phyloP scores from a whole-genome alignment of 805 yeast species.

The Metschnikowia continentalis region DNA sequence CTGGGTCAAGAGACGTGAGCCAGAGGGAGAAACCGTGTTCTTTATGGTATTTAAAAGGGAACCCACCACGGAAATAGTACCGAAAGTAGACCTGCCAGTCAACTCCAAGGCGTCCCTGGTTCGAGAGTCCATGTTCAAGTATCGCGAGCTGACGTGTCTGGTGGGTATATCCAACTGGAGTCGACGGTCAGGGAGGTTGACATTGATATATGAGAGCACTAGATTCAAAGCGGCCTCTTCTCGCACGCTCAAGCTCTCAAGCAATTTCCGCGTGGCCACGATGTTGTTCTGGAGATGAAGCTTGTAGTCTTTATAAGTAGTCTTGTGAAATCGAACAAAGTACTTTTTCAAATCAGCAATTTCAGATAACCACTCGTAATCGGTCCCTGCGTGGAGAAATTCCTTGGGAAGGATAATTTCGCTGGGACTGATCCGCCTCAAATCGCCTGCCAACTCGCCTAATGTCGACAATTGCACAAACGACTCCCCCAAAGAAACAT shows the following conservation, averaged over 20 bases:
- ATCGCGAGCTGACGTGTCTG: constrained; percentile 46
- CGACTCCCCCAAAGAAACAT: constrained; percentile 77
- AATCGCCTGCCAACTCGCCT: constrained; percentile 60
- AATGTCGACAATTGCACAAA: constrained; percentile 61
- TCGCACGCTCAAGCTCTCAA: constrained; percentile 39
- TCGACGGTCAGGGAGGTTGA: constrained; percentile 66
- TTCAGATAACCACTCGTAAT: constrained; percentile 54
- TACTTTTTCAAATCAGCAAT: constrained; percentile 56
- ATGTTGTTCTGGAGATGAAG: constrained; percentile 29
- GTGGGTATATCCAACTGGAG: constrained; percentile 66
- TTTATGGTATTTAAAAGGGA: constrained; percentile 67
- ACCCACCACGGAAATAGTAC: constrained; percentile 55
- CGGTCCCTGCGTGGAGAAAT: constrained; percentile 33
- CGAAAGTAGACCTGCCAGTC: constrained; percentile 45
- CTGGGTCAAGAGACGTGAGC: constrained; percentile 69
- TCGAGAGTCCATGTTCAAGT: constrained; percentile 76
- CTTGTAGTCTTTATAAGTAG: constrained; percentile 29
- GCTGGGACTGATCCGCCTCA: constrained; percentile 74
- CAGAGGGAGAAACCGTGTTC: constrained; percentile 75
- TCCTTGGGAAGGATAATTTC: constrained; percentile 64
- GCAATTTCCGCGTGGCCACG: constrained; percentile 32
- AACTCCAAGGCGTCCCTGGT: constrained; percentile 76
- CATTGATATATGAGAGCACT: constrained; percentile 59
- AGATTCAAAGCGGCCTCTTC: constrained; percentile 58
- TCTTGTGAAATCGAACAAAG: constrained; percentile 51